These are phyloP conservation scores for Ceratobasidium sp. DNA, from an alignment of 1,284 basidiomycete species.

Conservation along the genomic window DNA sequence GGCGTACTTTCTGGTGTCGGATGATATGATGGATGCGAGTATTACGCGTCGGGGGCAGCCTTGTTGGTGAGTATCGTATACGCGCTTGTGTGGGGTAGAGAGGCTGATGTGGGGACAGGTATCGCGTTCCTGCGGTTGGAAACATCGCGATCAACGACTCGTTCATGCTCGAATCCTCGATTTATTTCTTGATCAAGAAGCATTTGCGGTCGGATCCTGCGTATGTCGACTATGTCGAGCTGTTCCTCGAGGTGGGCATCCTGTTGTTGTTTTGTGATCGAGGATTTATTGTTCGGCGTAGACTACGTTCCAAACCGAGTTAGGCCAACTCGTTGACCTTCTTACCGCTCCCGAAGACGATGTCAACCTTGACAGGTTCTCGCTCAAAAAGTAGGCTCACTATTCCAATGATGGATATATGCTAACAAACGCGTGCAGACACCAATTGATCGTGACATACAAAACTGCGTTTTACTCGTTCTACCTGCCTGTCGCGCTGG, in stretches of 20 bases:
- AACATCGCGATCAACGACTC: constrained; percentile 97
- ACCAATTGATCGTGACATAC: constrained; percentile 95
- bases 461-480: constrained; percentile 99
- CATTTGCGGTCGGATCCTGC: constrained; percentile 87
- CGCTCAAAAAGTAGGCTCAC: constrained; percentile 65
- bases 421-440: constrained; percentile 62
- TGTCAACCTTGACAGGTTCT: constrained; percentile 91
- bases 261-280: background rate
- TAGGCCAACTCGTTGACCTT: constrained; percentile 95
- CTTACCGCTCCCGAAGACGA: constrained; percentile 94
- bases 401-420: constrained; percentile 49
- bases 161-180: constrained; percentile 96
- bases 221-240: constrained; percentile 90
- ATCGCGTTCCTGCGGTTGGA: constrained; percentile 79
- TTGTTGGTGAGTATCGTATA: constrained; percentile 71
- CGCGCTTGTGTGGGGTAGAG: background rate
- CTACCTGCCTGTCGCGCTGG: constrained; percentile 97
- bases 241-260: constrained; percentile 82
- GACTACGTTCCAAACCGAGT: constrained; percentile 94
- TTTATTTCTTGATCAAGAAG: constrained; percentile 90
- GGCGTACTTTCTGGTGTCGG: constrained; percentile 97
- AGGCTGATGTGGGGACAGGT: constrained; percentile 56
- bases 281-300: constrained; percentile 58
- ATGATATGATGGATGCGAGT: constrained; percentile 97
- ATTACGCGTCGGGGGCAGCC: constrained; percentile 98